These are phyloP conservation scores for Colletotrichum sp. DNA, from an alignment of 2,329 filamentous ascomycete genomes.

Conservation along the genomic window DNA sequence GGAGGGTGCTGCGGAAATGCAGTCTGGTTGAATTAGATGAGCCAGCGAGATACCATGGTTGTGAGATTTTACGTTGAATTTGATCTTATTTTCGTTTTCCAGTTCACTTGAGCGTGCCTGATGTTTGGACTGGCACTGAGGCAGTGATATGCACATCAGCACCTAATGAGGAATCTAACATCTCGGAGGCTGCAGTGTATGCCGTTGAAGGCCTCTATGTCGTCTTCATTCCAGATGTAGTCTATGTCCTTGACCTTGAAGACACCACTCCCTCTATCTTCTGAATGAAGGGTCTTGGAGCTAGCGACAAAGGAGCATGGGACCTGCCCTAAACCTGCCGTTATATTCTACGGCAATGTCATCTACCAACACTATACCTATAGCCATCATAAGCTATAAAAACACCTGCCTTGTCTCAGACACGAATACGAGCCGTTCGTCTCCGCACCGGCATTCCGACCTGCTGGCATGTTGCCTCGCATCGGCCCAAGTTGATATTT, in stretches of 20 bases:
- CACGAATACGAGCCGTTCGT: not conserved
- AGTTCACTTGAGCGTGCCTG: not conserved
- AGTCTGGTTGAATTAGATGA: not conserved
- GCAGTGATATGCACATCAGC: too few relatives aligned
- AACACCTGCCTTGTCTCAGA: not conserved
- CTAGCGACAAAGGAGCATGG: fast-evolving
- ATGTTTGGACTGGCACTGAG: too few relatives aligned
- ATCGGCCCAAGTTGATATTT: not conserved
- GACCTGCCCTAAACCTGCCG: not conserved
- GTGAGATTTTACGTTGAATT: too few relatives aligned
- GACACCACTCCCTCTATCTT: fast-evolving
- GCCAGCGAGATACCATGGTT: not conserved
- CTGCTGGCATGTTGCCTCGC: not conserved
- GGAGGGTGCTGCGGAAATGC: not conserved
- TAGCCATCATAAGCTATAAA: too few relatives aligned
- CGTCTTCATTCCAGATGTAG: not conserved
- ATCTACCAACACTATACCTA: too few relatives aligned
- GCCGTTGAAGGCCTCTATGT: not conserved
- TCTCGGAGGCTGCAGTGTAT: too few relatives aligned
- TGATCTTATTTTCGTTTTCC: not conserved
- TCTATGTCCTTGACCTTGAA: not conserved
- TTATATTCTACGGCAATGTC: too few relatives aligned
- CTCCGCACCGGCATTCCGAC: too few relatives aligned
- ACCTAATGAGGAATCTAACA: too few relatives aligned
- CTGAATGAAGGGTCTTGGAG: fast-evolving